Conservation (phyloP, 768 basidiomycete genomes). For the Tylopilus cervinicoccineus region DNA sequence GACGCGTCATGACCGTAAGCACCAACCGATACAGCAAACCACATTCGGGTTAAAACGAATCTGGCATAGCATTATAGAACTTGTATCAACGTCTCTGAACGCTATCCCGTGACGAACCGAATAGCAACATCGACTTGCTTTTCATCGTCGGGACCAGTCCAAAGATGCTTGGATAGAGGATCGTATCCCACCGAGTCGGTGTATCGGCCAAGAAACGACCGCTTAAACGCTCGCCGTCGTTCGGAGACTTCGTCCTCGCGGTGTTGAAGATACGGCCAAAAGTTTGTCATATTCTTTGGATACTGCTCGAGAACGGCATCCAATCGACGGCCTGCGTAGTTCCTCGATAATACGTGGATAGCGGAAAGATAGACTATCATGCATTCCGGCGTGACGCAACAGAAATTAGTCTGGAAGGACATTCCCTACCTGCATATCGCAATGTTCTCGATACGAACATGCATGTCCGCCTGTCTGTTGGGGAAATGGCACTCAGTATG, state of each 20-base stretch:
- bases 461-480: conserved; percentile 43
- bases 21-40: conserved; percentile 58
- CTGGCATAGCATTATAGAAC: conserved; percentile 32
- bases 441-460: conserved; percentile 55
- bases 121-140: conserved; percentile 54
- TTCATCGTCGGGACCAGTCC: conserved; percentile 57
- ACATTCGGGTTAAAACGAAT: conserved; percentile 59
- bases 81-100: background rate
- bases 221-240: conserved; percentile 38
- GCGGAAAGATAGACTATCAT: conserved; percentile 62
- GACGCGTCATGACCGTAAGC: conserved; percentile 28
- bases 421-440: conserved; percentile 53
- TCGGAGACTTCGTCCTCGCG: conserved; percentile 42
- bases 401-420: background rate
- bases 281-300: conserved; percentile 48
- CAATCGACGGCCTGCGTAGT: conserved; percentile 51
- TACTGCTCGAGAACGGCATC: conserved; percentile 35
- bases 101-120: conserved; percentile 38
- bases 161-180: conserved; percentile 44
- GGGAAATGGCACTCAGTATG: conserved; percentile 46
- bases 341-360: conserved; percentile 38
- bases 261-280: conserved; percentile 67
- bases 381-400: background rate
- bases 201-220: conserved; percentile 48
- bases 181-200: conserved; percentile 26